A percentile compares a stretch with the other conserved stretches of the same genome.
phyloP scores from a whole-genome alignment of 345 rosid species.

The Melastoma malabathricum region DNA sequence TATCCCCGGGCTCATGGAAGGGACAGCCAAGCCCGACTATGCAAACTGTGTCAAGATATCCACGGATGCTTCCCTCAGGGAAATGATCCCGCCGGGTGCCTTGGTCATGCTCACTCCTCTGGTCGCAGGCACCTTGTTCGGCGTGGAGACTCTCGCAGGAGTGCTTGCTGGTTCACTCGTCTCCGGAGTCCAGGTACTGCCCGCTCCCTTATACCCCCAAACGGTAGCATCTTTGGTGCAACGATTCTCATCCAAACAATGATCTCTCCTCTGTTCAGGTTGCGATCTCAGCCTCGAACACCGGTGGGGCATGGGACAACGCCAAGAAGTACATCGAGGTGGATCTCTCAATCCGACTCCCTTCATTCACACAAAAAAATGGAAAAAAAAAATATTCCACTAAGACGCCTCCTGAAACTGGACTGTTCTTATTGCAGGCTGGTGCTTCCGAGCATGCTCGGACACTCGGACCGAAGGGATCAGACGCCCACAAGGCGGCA shows the following conservation, averaged over 20 bases:
- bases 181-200: slow-evolving; percentile 45
- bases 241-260: no score
- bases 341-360: background rate
- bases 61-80: slow-evolving; percentile 50
- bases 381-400: no score
- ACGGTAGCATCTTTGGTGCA: background rate
- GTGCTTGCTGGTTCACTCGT: slow-evolving; percentile 65
- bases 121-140: slow-evolving; percentile 40
- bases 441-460: slow-evolving; percentile 50
- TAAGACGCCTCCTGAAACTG: background rate
- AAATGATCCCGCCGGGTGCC: slow-evolving; percentile 72
- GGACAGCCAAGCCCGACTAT: slow-evolving; percentile 51
- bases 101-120: slow-evolving; percentile 62
- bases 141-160: slow-evolving; percentile 60
- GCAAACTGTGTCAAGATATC: slow-evolving; percentile 66
- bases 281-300: slow-evolving; percentile 67
- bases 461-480: slow-evolving; percentile 52
- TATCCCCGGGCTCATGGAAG: slow-evolving; percentile 64
- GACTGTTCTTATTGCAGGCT: slow-evolving; percentile 16
- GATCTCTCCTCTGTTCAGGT: slow-evolving; percentile 16
- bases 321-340: slow-evolving; percentile 75
- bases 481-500: slow-evolving; percentile 61
- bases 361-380: no score
- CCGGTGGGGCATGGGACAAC: slow-evolving; percentile 67
- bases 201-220: background rate